phyloP scores from a whole-genome alignment of 2,329 filamentous ascomycete genomes.

The Sordariomycetes sp. region DNA sequence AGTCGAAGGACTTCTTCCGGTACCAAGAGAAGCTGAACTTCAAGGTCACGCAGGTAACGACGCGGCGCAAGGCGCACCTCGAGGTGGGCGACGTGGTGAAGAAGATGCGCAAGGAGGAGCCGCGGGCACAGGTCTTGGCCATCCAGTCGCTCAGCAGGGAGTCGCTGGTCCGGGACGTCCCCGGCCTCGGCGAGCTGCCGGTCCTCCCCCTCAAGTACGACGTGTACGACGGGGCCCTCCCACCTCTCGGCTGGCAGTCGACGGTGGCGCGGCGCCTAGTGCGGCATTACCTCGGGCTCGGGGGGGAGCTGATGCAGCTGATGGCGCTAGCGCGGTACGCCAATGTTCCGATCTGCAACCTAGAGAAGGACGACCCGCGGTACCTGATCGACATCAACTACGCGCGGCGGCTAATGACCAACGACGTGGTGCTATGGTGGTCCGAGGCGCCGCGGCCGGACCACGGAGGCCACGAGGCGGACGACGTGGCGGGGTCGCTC shows the following conservation, averaged over 20 bases:
- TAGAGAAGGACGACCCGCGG: conserved; percentile 85
- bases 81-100: conserved; percentile 82
- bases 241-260: conserved; percentile 85
- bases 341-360: conserved; percentile 86
- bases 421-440: conserved; percentile 96
- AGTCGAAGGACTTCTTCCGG: conserved; percentile 65
- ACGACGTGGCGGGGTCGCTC: conserved; percentile 71
- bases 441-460: conserved; percentile 76
- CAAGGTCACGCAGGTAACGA: conserved; percentile 78
- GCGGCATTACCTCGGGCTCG: conserved; percentile 83
- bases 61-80: conserved; percentile 74
- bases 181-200: conserved; percentile 72
- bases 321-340: conserved; percentile 82
- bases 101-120: conserved; percentile 79
- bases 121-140: conserved; percentile 67
- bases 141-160: conserved; percentile 81
- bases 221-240: conserved; percentile 70
- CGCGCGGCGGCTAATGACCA: conserved; percentile 75
- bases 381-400: conserved; percentile 96
- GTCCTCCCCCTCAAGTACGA: conserved; percentile 72
- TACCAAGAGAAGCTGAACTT: conserved; percentile 83
- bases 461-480: conserved; percentile 89
- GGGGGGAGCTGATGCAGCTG: conserved; percentile 81
- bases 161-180: conserved; percentile 72
- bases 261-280: conserved; percentile 79